A percentile compares a stretch with the other conserved stretches of the same genome.
phyloP scores from a whole-genome alignment of 1,284 basidiomycete species.

The Trametes polyzona region DNA sequence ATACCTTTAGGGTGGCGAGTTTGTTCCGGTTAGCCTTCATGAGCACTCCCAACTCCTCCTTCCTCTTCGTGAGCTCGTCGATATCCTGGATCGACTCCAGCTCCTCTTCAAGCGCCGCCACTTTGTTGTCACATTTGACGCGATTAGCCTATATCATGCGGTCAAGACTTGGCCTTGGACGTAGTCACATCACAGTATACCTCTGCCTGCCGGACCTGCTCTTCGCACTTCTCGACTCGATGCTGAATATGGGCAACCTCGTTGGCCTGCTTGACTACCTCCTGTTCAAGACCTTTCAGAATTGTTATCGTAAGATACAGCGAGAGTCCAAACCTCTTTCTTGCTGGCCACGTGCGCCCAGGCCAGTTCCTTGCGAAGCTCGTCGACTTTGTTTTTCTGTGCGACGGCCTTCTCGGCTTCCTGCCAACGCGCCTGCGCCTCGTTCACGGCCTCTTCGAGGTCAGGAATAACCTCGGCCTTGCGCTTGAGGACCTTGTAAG shows the following conservation, averaged over 20 bases:
- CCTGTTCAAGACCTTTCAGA: slow-evolving; percentile 34
- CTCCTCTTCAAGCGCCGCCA: slow-evolving; percentile 53
- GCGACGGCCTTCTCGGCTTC: slow-evolving; percentile 77
- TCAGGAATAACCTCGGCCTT: slow-evolving; percentile 80
- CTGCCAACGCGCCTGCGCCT: slow-evolving; percentile 66
- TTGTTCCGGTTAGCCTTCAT: slow-evolving; percentile 51
- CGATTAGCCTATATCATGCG: slow-evolving; percentile 41
- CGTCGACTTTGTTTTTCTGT: slow-evolving; percentile 68
- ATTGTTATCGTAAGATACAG: not conserved
- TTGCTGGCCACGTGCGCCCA: slow-evolving; percentile 89
- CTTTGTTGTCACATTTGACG: slow-evolving; percentile 46
- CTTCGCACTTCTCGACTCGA: slow-evolving; percentile 55
- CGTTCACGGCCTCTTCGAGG: slow-evolving; percentile 61
- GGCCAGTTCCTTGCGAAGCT: slow-evolving; percentile 81
- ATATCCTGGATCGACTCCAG: slow-evolving; percentile 54
- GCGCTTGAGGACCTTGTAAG: slow-evolving; percentile 62
- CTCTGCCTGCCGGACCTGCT: slow-evolving; percentile 48
- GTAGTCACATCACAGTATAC: no score
- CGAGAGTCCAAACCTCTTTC: slow-evolving; percentile 49
- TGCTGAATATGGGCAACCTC: slow-evolving; percentile 52
- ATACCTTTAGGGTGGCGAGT: slow-evolving; percentile 51
- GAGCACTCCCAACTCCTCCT: slow-evolving; percentile 47
- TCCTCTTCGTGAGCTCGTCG: slow-evolving; percentile 51
- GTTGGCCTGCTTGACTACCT: slow-evolving; percentile 55
- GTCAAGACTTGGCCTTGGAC: slow-evolving; percentile 15